These are phyloP conservation scores for Athelia psychrophila DNA, from an alignment of 1,284 basidiomycete genomes.

Conservation along the genomic window DNA sequence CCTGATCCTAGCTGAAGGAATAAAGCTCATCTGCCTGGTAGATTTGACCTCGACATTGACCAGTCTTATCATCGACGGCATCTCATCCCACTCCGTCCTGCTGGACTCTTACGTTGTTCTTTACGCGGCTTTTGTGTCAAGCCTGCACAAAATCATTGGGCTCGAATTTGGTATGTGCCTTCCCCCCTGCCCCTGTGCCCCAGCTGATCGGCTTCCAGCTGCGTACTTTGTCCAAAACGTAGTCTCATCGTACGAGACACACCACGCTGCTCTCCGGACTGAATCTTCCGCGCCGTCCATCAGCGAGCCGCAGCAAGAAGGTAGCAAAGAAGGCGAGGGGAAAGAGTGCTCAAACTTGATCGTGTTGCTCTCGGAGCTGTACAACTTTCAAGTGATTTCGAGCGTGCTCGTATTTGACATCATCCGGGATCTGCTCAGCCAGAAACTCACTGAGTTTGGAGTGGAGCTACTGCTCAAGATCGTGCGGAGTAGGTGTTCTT, in stretches of 20 bases:
- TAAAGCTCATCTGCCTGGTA: slow-evolving; percentile 20
- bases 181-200: not conserved
- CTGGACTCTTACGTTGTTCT: slow-evolving; percentile 92
- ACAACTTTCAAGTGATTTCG: slow-evolving; percentile 94
- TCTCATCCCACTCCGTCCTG: slow-evolving; percentile 79
- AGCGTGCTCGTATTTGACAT: slow-evolving; percentile 89
- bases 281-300: slow-evolving; percentile 10
- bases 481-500: slow-evolving; percentile 63
- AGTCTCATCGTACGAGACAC: slow-evolving; percentile 63
- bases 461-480: slow-evolving; percentile 90
- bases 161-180: slow-evolving; percentile 78
- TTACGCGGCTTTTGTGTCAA: slow-evolving; percentile 86
- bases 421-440: slow-evolving; percentile 75
- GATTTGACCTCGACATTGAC: slow-evolving; percentile 86
- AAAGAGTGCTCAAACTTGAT: slow-evolving; percentile 92
- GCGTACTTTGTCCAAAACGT: slow-evolving; percentile 77
- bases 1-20: slow-evolving; percentile 4
- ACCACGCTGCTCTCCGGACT: slow-evolving; percentile 36
- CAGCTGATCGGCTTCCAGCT: slow-evolving; percentile 38
- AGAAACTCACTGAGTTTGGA: slow-evolving; percentile 68
- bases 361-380: slow-evolving; percentile 87
- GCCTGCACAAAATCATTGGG: slow-evolving; percentile 83
- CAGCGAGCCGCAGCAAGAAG: slow-evolving; percentile 11
- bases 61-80: slow-evolving; percentile 77
- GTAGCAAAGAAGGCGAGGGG: slow-evolving; percentile 39